Base-by-base conservation (phyloP, 495 filamentous ascomycete species). In the Amniculicola lignicola region DNA sequence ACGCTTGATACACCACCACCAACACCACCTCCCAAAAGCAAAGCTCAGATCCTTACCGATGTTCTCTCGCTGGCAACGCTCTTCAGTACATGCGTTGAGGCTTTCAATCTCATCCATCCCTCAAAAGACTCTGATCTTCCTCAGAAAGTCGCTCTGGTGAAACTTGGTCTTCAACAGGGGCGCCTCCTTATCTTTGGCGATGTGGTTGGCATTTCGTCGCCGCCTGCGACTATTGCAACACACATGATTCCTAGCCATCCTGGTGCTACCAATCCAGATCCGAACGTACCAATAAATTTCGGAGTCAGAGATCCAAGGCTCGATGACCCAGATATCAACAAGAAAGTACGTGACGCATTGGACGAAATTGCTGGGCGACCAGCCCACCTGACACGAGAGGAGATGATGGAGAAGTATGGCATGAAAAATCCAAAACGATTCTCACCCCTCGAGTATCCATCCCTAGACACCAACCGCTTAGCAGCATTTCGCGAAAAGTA, bases 61-160 rank as follows among this genome's bases (percentile, higher is more conserved):
- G 62, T 65, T 7, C 41, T 72, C 11, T 57, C 62, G 5, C 64
- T 72, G 21, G 64, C 67, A 1, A 57, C 35, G 46, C 65, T 66
- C 23, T 72, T 72, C 67, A 66, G 59, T 58, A 64, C 65, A 51
- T 69, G 67, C 52, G 67, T 69, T 45, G 67, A 72, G 52, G 62
- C 58, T 24, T 70, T 72, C 56, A 57, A 56, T 27, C 63, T 69
- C 14, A 65, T 72, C 21, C 63, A 67, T 44, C 63, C 63, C 4
- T 24, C 46, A 31, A 54, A 60, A 11, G 57, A 64, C 41, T 68
- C 51, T 27, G 59, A 65, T 14, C 57, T 58, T 21, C 22, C 44
- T 2, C 63, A 72, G 41, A 57, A 63, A 31, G 61, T 70, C 12
- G 54, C 64, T 2, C 61, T 72, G 16, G 52, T 55, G 4, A 51